A percentile compares a stretch with the other conserved stretches of the same genome.
These are phyloP conservation scores for Dioscorea alata DNA, from an alignment of 106 monocot genomes.

Conservation along the genomic window DNA sequence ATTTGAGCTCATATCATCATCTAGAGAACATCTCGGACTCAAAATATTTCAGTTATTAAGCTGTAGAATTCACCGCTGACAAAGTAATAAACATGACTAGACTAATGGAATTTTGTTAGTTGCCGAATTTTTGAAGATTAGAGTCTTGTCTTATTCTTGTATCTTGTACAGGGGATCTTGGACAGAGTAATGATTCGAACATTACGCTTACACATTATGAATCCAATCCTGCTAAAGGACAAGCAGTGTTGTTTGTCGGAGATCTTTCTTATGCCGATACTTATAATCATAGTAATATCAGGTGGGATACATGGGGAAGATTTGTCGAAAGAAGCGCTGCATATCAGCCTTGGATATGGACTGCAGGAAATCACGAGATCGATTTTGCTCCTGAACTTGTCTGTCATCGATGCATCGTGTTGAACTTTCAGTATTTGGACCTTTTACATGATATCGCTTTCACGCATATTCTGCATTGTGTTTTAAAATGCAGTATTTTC, in stretches of 20 bases:
- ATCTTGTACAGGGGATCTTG: conserved; percentile 60
- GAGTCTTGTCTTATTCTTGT: not conserved
- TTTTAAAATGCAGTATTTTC: too few relatives aligned
- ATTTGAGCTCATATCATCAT: too few relatives aligned
- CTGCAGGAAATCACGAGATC: conserved; percentile 83
- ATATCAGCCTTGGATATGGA: conserved; percentile 93
- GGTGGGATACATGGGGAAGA: conserved; percentile 90
- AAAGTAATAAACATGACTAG: conserved; percentile 1
- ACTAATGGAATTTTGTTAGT: not conserved
- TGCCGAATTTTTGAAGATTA: conserved; percentile 13
- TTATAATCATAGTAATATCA: conserved; percentile 66
- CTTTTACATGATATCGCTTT: not conserved
- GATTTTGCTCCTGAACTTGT: too few relatives aligned
- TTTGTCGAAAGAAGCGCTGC: conserved; percentile 69
- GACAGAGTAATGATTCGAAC: conserved; percentile 72
- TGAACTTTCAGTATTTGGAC: conserved; percentile 42
- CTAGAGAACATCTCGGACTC: too few relatives aligned
- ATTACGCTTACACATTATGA: conserved; percentile 67
- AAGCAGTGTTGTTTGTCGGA: conserved; percentile 64
- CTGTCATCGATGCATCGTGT: conserved; percentile 9
- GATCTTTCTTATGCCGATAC: conserved; percentile 86
- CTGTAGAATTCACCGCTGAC: not conserved
- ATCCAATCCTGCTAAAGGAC: conserved; percentile 34
- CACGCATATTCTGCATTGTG: too few relatives aligned
- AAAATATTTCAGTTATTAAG: not conserved